Evolutionary conservation across 306 rosid genomes (phyloP), one percentile per base, ranked within the genome.

Genomic region (Pyrus betulifolia): DNA sequence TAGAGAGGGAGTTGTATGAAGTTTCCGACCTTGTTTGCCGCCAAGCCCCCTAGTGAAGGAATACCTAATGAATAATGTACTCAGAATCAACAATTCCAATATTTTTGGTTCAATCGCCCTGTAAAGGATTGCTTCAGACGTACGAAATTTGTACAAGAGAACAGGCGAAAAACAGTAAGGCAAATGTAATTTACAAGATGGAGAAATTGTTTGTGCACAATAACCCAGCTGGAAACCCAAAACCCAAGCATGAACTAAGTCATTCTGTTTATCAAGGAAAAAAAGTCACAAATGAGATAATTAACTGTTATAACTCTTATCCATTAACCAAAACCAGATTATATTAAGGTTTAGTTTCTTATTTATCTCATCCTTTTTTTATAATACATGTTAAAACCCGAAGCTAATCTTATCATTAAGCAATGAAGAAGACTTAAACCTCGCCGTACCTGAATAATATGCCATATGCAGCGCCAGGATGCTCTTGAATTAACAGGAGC

Each of bases 201-300:
- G 46, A 57, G 63, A 40, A 69, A 51, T 55, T 81, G 62, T 87
- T 86, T 84, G 81, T 25, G 82, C 77, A 69, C 90, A 84, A 69
- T 86, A 81, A 46, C 87, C 90, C 7, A 84, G 80, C 74, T 79
- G 84, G 60, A 81, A 84, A 72, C 84, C 87, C 72, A 86, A 42
- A 67, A 87, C 90, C 90, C 90, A 86, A 42, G 87, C 90, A 70
- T 86, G 87, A 76, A 86, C 73, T 30, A 81, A 75, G 77, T 84
- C 90, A 74, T 86, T 84, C 86, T 86, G 82, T 69, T 70, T 11
- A 52, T 38, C 21, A 61, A 33, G n/a, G 23, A 18, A 38, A 18
- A 38, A 28, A 28, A 21, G 27, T 42, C n/a, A 27, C 7, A 8
- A 25, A 55, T 1, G 4, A 42, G 40, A 18, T 21, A 44, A 3